Conservation (phyloP, 129 eudicot genomes). For the Centella asiatica region DNA sequence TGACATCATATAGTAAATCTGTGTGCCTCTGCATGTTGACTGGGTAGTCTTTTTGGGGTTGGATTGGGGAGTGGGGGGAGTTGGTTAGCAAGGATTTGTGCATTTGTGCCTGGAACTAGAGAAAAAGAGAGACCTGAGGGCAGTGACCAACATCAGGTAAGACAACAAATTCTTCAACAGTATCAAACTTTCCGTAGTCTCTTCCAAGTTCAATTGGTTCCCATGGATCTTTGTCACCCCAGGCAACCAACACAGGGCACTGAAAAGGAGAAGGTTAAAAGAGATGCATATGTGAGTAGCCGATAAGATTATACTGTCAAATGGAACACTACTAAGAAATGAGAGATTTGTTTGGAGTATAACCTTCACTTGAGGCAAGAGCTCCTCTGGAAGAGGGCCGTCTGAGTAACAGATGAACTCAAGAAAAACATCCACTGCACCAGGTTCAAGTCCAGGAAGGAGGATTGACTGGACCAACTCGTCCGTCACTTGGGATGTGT, state of each 20-base stretch:
- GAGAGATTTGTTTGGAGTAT: neutral
- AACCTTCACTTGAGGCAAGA: conserved; percentile 93
- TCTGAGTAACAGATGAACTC: conserved; percentile 95
- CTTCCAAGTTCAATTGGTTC: conserved; percentile 92
- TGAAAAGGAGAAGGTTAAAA: conserved; percentile 12
- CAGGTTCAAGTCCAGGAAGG: conserved; percentile 93
- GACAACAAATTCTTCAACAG: conserved; percentile 75
- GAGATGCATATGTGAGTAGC: neutral
- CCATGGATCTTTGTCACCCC: conserved; percentile 99
- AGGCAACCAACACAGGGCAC: conserved; percentile 90
- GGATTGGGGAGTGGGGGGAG: neutral
- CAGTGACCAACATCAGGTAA: conserved; percentile 90
- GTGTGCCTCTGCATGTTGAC: no score
- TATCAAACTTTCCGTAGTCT: conserved; percentile 60
- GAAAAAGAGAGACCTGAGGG: conserved; percentile 61
- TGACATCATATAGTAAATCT: no score
- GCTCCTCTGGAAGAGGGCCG: conserved; percentile 96
- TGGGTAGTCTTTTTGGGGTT: no score
- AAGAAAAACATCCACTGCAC: conserved; percentile 92
- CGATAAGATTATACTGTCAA: neutral
- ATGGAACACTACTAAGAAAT: neutral
- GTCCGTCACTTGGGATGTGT: conserved; percentile 90
- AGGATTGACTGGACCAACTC: conserved; percentile 71
- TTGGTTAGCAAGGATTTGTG: no score
- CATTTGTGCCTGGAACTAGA: neutral